These are phyloP conservation scores for Coemansia javaensis DNA, from an alignment of 192 early-diverging fungal species.

Conservation along the genomic window DNA sequence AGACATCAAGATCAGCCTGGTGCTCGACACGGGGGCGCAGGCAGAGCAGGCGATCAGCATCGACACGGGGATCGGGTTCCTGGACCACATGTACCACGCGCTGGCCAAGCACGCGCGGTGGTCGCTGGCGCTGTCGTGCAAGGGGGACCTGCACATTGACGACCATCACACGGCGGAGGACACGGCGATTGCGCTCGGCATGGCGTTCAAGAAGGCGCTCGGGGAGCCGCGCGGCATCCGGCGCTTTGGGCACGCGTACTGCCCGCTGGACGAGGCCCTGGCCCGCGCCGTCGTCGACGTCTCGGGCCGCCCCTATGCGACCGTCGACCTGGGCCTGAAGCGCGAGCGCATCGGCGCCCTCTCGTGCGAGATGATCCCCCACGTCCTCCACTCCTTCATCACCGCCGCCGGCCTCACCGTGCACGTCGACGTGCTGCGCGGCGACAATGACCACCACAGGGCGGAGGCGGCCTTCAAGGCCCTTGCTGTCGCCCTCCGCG, in stretches of 20 bases:
- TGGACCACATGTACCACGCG: conserved; percentile 99
- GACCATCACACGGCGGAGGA: conserved; percentile 99
- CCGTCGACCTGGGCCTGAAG: conserved; percentile 81
- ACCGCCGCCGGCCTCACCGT: conserved; percentile 87
- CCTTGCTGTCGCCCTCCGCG: conserved; percentile 85
- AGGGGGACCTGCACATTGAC: conserved; percentile 94
- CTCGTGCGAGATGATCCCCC: conserved; percentile 98
- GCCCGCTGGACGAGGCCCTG: conserved; percentile 95
- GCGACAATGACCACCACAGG: conserved; percentile 94
- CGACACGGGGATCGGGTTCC: conserved; percentile 92
- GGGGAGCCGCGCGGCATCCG: conserved; percentile 83
- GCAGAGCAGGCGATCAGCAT: conserved; percentile 72
- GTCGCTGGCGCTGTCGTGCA: conserved; percentile 80
- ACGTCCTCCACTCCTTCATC: conserved; percentile 91
- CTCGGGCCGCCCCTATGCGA: conserved; percentile 84
- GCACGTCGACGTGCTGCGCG: conserved; percentile 93
- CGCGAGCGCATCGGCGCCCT: conserved; percentile 86
- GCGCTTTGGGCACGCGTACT: conserved; percentile 91
- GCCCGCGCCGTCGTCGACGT: conserved; percentile 95
- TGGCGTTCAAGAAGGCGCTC: conserved; percentile 89
- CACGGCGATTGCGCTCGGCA: conserved; percentile 86
- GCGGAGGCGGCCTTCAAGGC: conserved; percentile 98
- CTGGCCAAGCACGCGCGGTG: conserved; percentile 94
- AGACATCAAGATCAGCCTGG: conserved; percentile 69
- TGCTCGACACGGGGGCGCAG: conserved; percentile 55